Percentiles rank a stretch among this genome's conserved stretches.
Evolutionary conservation across 2,329 filamentous ascomycete species (phyloP).

Genomic region (Alternaria postmessia): DNA sequence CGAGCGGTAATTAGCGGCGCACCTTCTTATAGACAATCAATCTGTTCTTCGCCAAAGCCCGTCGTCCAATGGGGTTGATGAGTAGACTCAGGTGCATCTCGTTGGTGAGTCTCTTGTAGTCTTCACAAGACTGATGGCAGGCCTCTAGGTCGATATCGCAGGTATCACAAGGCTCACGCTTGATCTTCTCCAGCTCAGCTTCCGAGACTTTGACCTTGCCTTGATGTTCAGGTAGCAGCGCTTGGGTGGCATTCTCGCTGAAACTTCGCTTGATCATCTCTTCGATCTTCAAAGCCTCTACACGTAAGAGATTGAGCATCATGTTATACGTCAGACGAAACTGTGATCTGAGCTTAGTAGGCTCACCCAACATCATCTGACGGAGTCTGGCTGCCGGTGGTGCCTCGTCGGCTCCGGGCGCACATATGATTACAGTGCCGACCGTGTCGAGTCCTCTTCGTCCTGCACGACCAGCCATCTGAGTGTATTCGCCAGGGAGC

Average conservation of each 20-base stretch:
- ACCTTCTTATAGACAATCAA: conserved; percentile 81
- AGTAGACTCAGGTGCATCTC: conserved; percentile 81
- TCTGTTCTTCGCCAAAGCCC: conserved; percentile 78
- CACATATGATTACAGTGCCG: conserved; percentile 92
- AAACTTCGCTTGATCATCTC: conserved; percentile 99
- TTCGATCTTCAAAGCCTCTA: conserved; percentile 97
- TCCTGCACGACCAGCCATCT: conserved; percentile 96
- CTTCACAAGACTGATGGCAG: conserved; percentile 83
- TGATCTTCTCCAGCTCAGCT: conserved; percentile 88
- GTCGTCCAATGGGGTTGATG: conserved; percentile 80
- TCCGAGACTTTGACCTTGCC: conserved; percentile 93
- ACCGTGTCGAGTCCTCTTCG: conserved; percentile 91
- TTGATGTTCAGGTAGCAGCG: conserved; percentile 91
- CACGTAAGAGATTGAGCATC: conserved; percentile 93
- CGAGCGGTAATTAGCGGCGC: conserved; percentile 10
- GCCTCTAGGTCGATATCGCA: conserved; percentile 82
- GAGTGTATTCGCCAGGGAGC: conserved; percentile 94
- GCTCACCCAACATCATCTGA: conserved; percentile 95
- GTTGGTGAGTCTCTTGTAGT: conserved; percentile 78
- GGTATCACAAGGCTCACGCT: conserved; percentile 80
- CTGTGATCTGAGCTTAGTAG: conserved; percentile 93
- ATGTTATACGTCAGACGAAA: conserved; percentile 99
- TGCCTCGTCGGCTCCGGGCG: conserved; percentile 81
- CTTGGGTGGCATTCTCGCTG: conserved; percentile 96
- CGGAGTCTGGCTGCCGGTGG: conserved; percentile 83